Evolutionary conservation across 2,329 filamentous ascomycete species (phyloP).

Genomic region (Clarireedia paspali): DNA sequence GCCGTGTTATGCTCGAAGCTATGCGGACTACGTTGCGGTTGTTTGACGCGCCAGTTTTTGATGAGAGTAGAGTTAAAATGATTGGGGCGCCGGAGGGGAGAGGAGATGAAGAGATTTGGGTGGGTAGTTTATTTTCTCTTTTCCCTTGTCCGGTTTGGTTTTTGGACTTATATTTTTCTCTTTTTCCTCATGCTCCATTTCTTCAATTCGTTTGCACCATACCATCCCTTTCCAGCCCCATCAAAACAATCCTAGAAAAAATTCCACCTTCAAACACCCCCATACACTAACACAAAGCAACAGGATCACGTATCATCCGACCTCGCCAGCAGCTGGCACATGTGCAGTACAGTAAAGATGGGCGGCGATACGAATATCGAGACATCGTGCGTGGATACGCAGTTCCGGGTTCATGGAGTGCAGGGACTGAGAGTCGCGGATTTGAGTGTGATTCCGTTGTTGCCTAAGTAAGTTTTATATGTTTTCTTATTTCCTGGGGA

Average conservation of each 20-base stretch:
- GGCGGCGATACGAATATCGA: conserved; percentile 25
- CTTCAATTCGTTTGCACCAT: no score
- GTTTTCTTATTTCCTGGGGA: neutral
- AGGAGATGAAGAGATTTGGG: neutral
- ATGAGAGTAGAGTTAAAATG: neutral
- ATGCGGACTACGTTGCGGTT: conserved; percentile 18
- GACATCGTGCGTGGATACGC: conserved; percentile 41
- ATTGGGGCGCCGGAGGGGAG: neutral
- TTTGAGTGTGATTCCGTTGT: conserved; percentile 43
- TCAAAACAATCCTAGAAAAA: no score
- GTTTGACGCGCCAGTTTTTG: neutral
- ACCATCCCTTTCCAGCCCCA: neutral
- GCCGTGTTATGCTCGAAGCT: conserved; percentile 39
- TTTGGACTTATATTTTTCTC: no score
- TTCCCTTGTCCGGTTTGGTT: neutral
- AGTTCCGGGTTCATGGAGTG: conserved; percentile 41
- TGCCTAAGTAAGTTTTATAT: conserved; percentile 35
- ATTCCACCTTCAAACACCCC: neutral
- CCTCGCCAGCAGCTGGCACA: conserved; percentile 1
- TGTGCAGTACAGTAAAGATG: neutral
- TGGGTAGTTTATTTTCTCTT: neutral
- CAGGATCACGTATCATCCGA: neutral
- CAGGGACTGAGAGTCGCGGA: conserved; percentile 43
- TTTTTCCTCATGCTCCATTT: no score
- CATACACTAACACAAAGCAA: neutral